These are phyloP conservation scores for Scheffersomyces lignosus DNA, from an alignment of 805 yeast genomes.

Conservation along the genomic window DNA sequence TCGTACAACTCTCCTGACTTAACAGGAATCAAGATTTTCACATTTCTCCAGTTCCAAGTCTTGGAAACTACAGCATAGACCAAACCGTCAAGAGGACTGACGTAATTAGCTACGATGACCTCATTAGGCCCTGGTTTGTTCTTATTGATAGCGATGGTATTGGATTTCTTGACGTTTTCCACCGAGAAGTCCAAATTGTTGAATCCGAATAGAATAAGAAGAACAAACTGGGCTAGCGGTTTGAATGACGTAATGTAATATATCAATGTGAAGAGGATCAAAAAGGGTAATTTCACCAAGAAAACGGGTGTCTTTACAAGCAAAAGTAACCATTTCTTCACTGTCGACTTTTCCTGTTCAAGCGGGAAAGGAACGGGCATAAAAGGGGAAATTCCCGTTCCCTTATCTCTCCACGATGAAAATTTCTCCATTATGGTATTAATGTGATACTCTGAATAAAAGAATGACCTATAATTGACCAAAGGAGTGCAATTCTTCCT, in stretches of 20 bases:
- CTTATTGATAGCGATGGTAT: conserved; percentile 26
- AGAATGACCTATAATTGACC: conserved; percentile 1
- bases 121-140: conserved; percentile 46
- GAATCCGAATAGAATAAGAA: conserved; percentile 34
- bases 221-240: conserved; percentile 17
- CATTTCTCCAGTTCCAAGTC: conserved; percentile 24
- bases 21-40: conserved; percentile 42
- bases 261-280: conserved; percentile 15
- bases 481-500: no score
- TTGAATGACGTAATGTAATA: conserved; percentile 17
- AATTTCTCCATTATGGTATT: conserved; percentile 67
- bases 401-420: conserved; percentile 82
- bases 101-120: conserved; percentile 54
- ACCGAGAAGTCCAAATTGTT: conserved; percentile 37
- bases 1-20: conserved; percentile 28
- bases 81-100: conserved; percentile 58
- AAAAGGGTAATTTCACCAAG: conserved; percentile 32
- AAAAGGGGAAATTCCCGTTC: conserved; percentile 92
- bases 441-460: conserved; percentile 2
- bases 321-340: conserved; percentile 4
- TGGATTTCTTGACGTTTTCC: conserved; percentile 53
- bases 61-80: conserved; percentile 18
- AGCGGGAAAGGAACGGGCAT: conserved; percentile 50
- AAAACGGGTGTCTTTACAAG: conserved; percentile 11
- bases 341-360: conserved; percentile 3